Percentiles rank a stretch among this genome's conserved stretches.
phyloP scores from a whole-genome alignment of 1,139 yeast genomes.

The Geotrichum citri-aurantii region DNA sequence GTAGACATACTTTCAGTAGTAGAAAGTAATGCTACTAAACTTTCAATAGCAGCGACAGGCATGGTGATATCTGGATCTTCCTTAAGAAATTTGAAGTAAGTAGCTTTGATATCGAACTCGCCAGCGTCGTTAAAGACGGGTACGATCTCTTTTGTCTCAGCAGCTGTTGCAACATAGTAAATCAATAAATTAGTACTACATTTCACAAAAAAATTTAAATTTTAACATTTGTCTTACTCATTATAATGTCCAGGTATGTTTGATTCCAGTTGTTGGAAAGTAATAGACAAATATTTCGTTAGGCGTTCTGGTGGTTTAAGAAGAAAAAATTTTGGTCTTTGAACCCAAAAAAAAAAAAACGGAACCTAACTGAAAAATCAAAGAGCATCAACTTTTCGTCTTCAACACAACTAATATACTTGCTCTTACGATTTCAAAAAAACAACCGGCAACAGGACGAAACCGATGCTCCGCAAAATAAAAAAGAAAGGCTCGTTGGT shows the following conservation, averaged over 20 bases:
- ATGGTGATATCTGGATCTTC: slow-evolving; percentile 94
- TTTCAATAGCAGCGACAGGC: slow-evolving; percentile 98
- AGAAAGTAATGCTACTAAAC: slow-evolving; percentile 75
- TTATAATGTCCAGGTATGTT: not conserved
- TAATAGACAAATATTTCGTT: not conserved
- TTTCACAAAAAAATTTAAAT: not conserved
- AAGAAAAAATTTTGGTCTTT: not conserved
- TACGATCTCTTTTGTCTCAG: slow-evolving; percentile 7
- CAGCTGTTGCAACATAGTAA: not conserved
- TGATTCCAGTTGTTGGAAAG: not conserved
- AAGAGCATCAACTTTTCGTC: not conserved
- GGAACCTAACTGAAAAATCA: not conserved
- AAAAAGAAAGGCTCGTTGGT: not conserved
- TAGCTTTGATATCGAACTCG: slow-evolving; percentile 68
- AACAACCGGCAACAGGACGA: not conserved
- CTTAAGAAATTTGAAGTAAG: slow-evolving; percentile 70
- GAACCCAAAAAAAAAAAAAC: not conserved
- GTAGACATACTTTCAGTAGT: slow-evolving; percentile 56
- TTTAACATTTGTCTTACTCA: slow-evolving; percentile 7
- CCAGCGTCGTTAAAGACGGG: slow-evolving; percentile 15
- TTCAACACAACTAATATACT: not conserved
- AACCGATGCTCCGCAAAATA: not conserved
- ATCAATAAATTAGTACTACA: not conserved
- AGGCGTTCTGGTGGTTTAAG: not conserved
- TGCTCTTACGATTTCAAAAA: not conserved